Base-by-base conservation (phyloP, 1,284 basidiomycete species). In the Anthracocystis panici-leucophaei region DNA sequence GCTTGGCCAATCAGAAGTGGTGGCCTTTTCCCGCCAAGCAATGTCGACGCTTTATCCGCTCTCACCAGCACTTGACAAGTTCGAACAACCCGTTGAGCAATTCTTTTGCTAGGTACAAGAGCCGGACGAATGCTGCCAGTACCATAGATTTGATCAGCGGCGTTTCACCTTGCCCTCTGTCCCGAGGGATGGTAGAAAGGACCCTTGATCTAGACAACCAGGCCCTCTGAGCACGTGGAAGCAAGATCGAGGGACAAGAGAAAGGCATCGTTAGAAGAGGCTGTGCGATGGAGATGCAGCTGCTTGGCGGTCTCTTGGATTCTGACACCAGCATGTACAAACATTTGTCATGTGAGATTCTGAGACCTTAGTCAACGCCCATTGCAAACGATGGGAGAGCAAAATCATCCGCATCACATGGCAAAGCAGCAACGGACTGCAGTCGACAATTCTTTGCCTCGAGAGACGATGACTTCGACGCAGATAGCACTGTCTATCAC, bases 131-230 rank as follows among this genome's bases (percentile, higher is more conserved):
- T 10, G 27, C 21, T 14, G 27, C 46, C 45, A 14, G 27, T 46
- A 27, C 45, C 45, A 46, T 18, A 7, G 20, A 20, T 27, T 29
- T 11, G 45, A 12, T 5, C 21, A 11, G 23, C 45, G 45, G 45
- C 25, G 45, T 46, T 46, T 25, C 23, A 46, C 45, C 16, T 46
- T 29, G 25, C 25, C 18, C 25, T 23, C 44, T 25, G 44, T 45
- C 45, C 25, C 14, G 45, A 23, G 8, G 14, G 23, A 25, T 11
- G 27, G 20, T 23, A 45, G 29, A 25, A n/a, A n/a, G 18, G 46
- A 48, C 27, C 46, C 46, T 33, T 31, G 46, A 48, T 48, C 46
- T 31, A n/a, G 46, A 16, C 27, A 31, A 31, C 46, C 27, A 48
- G 46, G 18, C 25, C 46, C 45, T n/a, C n/a, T 25, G 27, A n/a